phyloP scores from a whole-genome alignment of 805 yeast species.

The Lipomyces starkeyi region DNA sequence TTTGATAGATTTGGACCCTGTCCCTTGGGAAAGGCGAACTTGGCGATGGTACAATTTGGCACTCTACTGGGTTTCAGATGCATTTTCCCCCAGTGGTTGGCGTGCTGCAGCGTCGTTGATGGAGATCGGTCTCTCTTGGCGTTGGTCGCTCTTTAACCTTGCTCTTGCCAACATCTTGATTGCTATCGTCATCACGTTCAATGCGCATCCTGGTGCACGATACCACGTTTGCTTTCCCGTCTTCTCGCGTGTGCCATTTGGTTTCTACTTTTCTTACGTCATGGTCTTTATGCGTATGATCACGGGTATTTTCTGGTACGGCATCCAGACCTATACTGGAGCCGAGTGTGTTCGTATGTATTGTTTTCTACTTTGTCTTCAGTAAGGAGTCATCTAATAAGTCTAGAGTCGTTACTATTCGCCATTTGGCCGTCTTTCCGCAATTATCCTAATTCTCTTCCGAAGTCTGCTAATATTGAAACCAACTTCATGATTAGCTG shows the following conservation, averaged over 20 bases:
- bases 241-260: conserved; percentile 53
- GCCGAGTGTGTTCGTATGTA: conserved; percentile 73
- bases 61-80: conserved; percentile 34
- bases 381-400: background rate
- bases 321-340: conserved; percentile 84
- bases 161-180: conserved; percentile 52
- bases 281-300: conserved; percentile 78
- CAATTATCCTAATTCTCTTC: conserved; percentile 17
- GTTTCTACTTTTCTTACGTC: conserved; percentile 51
- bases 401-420: conserved; percentile 57
- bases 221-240: conserved; percentile 59
- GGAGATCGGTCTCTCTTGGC: conserved; percentile 52
- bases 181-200: conserved; percentile 50
- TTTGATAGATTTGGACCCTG: conserved; percentile 20
- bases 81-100: conserved; percentile 50
- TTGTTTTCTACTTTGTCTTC: background rate
- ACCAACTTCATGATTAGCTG: conserved; percentile 16
- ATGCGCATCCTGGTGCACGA: conserved; percentile 56
- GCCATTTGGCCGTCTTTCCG: conserved; percentile 31
- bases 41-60: conserved; percentile 55
- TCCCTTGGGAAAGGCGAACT: conserved; percentile 47
- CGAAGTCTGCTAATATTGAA: conserved; percentile 22
- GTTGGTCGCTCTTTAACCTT: conserved; percentile 53
- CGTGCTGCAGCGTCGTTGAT: conserved; percentile 52
- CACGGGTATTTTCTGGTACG: conserved; percentile 86